Base-by-base conservation (phyloP, 2,329 filamentous ascomycete species). In the Cryphonectria naterciae region DNA sequence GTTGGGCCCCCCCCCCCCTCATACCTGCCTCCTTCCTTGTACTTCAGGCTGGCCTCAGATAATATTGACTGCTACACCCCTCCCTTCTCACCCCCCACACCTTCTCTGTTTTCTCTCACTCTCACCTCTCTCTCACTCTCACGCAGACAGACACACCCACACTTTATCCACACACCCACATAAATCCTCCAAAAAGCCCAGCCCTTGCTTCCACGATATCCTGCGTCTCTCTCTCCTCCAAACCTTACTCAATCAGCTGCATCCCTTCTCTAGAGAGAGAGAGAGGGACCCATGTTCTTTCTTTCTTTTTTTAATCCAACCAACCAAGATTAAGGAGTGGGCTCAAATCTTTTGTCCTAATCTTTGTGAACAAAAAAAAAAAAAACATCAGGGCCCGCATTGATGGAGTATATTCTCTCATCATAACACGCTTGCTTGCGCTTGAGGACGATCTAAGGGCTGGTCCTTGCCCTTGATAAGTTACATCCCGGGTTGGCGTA, bases 401-500 rank as follows among this genome's bases (percentile, higher is more conserved):
- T 58, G 25, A 58, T 32, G 54, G 17, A n/a, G 49, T n/a, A n/a
- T 58, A 17, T 32, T 13, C 52, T 32, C 15, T 56, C 52, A 32
- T 32, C n/a, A 49, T 22, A 49, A 49, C 43, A n/a, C 17, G 25
- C 52, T 11, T 25, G 25, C 52, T 13, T 28, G 11, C 54, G 54
- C 25, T 19, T 19, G 54, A 19, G 52, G 25, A 58, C 54, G 28
- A 58, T 7, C 28, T n/a, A 17, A 32, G 46, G 58, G 35, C 32
- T n/a, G 58, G 32, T 13, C 32, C 35, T 39, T 39, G 17, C 19
- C 35, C 65, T 54, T 64, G 43, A 32, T 65, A 60, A 60, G 65
- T 41, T 64, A 64, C 65, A 68, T 70, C 65, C 69, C 43, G 67
- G 69, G 69, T 61, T 68, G 65, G 60, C 39, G 65, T 67, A 35